Conservation (phyloP, 805 yeast species). For the Saccharomycopsis sp. region DNA sequence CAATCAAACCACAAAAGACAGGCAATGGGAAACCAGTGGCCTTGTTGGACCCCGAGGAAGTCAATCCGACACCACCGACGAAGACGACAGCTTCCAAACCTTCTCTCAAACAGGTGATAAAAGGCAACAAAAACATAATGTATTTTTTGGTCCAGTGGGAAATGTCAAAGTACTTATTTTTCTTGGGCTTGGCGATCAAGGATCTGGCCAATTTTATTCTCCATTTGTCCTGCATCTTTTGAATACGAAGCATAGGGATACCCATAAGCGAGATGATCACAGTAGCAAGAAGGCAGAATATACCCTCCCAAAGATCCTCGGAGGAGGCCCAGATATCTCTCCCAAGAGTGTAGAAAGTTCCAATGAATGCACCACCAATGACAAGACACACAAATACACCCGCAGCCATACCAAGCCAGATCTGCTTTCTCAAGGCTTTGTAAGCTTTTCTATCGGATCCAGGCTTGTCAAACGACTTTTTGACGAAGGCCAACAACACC, state of each 20-base stretch:
- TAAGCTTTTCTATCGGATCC: constrained; percentile 45
- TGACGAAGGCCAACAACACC: constrained; percentile 82
- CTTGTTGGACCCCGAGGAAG: constrained; percentile 34
- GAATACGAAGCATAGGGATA: constrained; percentile 89
- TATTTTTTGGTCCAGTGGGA: constrained; percentile 62
- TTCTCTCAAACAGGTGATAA: constrained; percentile 88
- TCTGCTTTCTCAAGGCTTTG: constrained; percentile 63
- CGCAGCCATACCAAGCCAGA: constrained; percentile 72
- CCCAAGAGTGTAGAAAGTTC: constrained; percentile 77
- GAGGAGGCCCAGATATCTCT: constrained; percentile 79
- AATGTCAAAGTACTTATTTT: constrained; percentile 44
- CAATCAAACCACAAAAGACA: constrained; percentile 78
- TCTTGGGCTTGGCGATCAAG: constrained; percentile 51
- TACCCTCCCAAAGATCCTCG: constrained; percentile 97
- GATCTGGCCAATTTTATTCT: constrained; percentile 89
- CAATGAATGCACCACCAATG: constrained; percentile 91
- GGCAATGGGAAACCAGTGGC: constrained; percentile 86
- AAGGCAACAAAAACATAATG: constrained; percentile 84
- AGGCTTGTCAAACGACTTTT: constrained; percentile 64
- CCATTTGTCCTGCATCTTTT: constrained; percentile 97
- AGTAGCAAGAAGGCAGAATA: constrained; percentile 85
- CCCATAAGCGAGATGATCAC: constrained; percentile 91
- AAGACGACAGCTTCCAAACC: constrained; percentile 95
- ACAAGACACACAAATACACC: constrained; percentile 78
- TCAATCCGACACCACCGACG: constrained; percentile 90